Percentiles rank a stretch among this genome's conserved stretches.
These are phyloP conservation scores for Dacryopinax spathularia DNA, from an alignment of 768 basidiomycete species.

Conservation along the genomic window DNA sequence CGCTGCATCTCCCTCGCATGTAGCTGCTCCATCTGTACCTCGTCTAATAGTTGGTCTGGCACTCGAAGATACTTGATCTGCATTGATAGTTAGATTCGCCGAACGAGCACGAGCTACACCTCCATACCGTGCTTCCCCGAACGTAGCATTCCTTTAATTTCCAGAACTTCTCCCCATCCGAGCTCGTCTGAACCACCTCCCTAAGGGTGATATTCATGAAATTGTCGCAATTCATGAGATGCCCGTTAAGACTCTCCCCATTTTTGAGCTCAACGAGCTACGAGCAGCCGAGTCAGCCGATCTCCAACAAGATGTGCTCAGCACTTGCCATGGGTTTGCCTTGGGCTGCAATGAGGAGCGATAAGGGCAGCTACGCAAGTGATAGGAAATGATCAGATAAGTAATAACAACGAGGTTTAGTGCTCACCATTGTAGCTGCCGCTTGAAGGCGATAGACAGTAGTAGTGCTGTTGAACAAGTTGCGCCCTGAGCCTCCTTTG, in stretches of 20 bases:
- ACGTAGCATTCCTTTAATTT: constrained; percentile 97
- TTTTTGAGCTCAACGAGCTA: constrained; percentile 92
- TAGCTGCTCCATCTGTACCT: constrained; percentile 85
- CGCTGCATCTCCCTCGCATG: constrained; percentile 68
- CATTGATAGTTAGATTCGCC: not conserved
- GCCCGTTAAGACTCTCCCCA: constrained; percentile 98
- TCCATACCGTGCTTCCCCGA: constrained; percentile 78
- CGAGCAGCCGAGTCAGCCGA: not conserved
- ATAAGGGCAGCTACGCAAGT: constrained; percentile 66
- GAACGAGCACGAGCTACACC: not conserved
- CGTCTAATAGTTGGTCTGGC: constrained; percentile 74
- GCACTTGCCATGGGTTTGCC: constrained; percentile 97
- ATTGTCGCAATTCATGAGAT: constrained; percentile 97
- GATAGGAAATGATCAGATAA: not conserved
- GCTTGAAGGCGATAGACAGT: not conserved
- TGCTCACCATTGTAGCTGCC: not conserved
- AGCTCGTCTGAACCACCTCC: constrained; percentile 92
- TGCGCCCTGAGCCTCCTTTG: too few relatives aligned
- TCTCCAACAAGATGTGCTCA: constrained; percentile 10
- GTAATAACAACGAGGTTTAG: not conserved
- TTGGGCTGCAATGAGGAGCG: constrained; percentile 90
- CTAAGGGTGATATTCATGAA: constrained; percentile 99
- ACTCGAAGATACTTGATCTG: constrained; percentile 99
- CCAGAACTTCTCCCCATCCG: constrained; percentile 92
- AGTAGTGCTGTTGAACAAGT: too few relatives aligned